Conservation (phyloP, 1,139 yeast species). For the Protomyces macrosporus region DNA sequence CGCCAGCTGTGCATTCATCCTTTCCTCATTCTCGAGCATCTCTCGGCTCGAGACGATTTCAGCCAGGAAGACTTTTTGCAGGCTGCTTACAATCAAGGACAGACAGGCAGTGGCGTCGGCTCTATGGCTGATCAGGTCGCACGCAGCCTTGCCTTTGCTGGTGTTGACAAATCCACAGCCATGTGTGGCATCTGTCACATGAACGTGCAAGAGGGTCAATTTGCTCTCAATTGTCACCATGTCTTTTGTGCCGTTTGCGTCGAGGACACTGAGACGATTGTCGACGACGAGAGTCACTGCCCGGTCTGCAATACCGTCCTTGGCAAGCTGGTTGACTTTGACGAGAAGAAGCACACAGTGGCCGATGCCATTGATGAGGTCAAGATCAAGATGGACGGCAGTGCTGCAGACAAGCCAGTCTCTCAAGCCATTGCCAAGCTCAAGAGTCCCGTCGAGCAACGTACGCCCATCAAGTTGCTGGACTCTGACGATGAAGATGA, state of each 20-base stretch:
- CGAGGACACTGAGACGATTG: conserved; percentile 76
- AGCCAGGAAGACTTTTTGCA: neutral
- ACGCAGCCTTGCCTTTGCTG: conserved; percentile 48
- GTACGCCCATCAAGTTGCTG: too few relatives aligned
- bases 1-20: conserved; percentile 98
- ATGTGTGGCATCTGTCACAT: conserved; percentile 93
- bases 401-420: too few relatives aligned
- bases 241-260: conserved; percentile 87
- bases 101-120: conserved; percentile 36
- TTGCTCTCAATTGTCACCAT: conserved; percentile 80
- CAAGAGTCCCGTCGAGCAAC: too few relatives aligned
- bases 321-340: conserved; percentile 75
- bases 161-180: conserved; percentile 34
- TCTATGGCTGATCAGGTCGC: conserved; percentile 33
- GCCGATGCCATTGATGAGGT: conserved; percentile 77
- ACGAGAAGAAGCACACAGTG: conserved; percentile 54
- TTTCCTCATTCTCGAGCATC: conserved; percentile 60
- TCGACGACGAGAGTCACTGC: conserved; percentile 61
- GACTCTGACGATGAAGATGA: too few relatives aligned
- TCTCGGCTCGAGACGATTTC: neutral
- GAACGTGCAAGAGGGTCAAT: conserved; percentile 95
- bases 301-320: conserved; percentile 94
- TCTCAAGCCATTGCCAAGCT: too few relatives aligned
- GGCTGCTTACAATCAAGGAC: neutral
- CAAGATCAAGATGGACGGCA: neutral